phyloP scores from a whole-genome alignment of 164 flowering plant species.

The Buxus sempervirens region DNA sequence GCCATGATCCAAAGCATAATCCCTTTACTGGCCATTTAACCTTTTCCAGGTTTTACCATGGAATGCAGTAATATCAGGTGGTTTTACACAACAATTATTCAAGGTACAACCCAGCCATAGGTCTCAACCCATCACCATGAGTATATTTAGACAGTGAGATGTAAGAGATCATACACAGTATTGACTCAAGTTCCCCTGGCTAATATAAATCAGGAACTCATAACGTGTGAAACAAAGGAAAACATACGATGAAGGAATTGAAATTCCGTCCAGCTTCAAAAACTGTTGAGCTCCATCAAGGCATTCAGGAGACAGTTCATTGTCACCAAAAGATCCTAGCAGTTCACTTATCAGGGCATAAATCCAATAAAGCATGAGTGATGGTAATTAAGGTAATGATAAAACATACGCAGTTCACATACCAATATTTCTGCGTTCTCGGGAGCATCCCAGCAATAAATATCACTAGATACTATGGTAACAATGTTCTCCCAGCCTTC shows the following conservation, averaged over 20 bases:
- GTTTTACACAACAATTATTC: background rate
- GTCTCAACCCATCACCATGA: background rate
- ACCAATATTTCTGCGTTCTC: constrained; percentile 98
- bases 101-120: background rate
- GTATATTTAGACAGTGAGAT: too few relatives aligned
- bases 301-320: constrained; percentile 98
- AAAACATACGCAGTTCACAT: constrained; percentile 8
- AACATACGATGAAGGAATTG: constrained; percentile 94
- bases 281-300: constrained; percentile 97
- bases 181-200: constrained; percentile 25
- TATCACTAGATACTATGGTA: constrained; percentile 83
- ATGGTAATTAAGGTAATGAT: background rate
- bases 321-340: constrained; percentile 98
- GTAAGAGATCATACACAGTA: background rate
- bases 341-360: constrained; percentile 81
- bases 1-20: background rate
- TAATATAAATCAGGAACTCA: background rate
- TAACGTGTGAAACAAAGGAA: background rate
- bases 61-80: background rate
- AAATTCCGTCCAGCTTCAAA: constrained; percentile 86
- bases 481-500: constrained; percentile 91
- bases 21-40: background rate
- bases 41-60: background rate
- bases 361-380: background rate
- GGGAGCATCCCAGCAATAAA: constrained; percentile 97